phyloP scores from a whole-genome alignment of 2,329 filamentous ascomycete species.

The Neofusicoccum laricinum region DNA sequence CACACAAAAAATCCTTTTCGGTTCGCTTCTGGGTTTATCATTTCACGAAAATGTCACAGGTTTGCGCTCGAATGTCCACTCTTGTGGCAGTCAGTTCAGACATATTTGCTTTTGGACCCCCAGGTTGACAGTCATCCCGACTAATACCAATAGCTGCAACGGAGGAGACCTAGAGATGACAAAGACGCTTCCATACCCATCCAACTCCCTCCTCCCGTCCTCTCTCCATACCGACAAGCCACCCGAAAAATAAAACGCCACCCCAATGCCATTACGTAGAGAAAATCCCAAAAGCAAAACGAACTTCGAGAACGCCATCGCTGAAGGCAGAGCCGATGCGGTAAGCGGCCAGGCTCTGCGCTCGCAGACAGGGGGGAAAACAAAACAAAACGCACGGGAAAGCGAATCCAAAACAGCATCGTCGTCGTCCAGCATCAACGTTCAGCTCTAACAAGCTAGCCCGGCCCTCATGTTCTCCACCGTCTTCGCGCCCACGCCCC shows the following conservation, averaged over 20 bases:
- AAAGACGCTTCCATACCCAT: neutral
- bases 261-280: neutral
- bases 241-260: neutral
- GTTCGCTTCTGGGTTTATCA: neutral
- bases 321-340: neutral
- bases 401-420: neutral
- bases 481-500: conserved; percentile 49
- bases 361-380: neutral
- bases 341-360: neutral
- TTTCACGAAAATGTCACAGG: neutral
- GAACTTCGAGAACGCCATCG: neutral
- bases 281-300: neutral
- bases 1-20: neutral
- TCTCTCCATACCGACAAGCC: neutral
- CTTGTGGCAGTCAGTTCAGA: no score
- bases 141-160: no score
- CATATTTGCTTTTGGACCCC: no score
- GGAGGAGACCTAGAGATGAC: neutral
- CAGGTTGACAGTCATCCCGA: no score
- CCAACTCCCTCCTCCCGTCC: neutral
- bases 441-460: conserved; percentile 19
- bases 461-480: conserved; percentile 51
- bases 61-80: no score
- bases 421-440: no score
- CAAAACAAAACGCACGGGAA: neutral